These are phyloP conservation scores for Heliosperma pusillum DNA, from an alignment of 148 eudicot species.

Conservation along the genomic window DNA sequence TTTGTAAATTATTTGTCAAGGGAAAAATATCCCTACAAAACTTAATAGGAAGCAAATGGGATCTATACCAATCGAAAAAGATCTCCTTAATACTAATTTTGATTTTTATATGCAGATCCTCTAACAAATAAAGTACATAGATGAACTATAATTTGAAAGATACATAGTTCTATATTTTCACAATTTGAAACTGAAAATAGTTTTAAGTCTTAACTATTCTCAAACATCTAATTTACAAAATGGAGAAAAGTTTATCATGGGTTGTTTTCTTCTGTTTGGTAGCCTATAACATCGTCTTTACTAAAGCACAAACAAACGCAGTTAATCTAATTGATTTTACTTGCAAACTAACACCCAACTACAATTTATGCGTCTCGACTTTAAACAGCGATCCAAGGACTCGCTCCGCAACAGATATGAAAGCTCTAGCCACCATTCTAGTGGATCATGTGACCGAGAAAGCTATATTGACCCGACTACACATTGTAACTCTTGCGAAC, in stretches of 20 bases:
- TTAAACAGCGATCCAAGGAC: background rate
- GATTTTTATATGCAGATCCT: background rate
- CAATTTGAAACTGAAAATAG: background rate
- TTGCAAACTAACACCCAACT: conserved; percentile 18
- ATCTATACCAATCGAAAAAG: too few species aligned
- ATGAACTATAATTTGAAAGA: background rate
- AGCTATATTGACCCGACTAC: background rate
- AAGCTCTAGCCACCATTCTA: conserved; percentile 2
- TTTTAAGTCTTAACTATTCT: background rate
- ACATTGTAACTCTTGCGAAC: background rate
- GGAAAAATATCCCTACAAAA: too few species aligned
- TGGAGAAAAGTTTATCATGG: background rate
- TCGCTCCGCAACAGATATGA: background rate
- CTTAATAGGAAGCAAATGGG: too few species aligned
- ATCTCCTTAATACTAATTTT: background rate
- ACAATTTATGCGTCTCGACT: conserved; percentile 10
- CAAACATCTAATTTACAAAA: background rate
- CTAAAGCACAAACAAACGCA: conserved; percentile 8
- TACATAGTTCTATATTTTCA: background rate
- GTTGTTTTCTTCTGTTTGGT: background rate
- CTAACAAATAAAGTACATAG: background rate
- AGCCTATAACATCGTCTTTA: background rate
- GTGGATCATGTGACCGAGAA: background rate
- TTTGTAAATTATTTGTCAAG: too few species aligned
- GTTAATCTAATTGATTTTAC: conserved; percentile 8